These are phyloP conservation scores for Thalassia testudinum DNA, from an alignment of 116 monocot genomes.

Conservation along the genomic window DNA sequence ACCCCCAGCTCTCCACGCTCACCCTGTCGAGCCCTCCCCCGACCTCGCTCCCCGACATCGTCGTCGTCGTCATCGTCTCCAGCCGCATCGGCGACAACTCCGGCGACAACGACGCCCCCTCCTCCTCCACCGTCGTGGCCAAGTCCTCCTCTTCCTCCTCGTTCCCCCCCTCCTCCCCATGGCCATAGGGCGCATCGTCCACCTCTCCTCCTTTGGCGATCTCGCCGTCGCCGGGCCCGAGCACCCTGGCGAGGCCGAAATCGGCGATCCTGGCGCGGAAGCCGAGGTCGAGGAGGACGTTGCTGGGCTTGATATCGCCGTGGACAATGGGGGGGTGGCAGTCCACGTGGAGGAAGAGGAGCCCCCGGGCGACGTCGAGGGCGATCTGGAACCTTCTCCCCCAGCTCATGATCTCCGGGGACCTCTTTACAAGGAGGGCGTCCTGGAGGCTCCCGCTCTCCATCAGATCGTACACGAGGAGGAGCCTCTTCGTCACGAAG, in stretches of 20 bases:
- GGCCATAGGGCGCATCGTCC: background rate
- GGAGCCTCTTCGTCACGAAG: constrained; percentile 12
- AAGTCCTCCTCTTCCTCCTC: constrained; percentile 3
- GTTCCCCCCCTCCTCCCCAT: background rate
- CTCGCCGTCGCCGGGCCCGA: constrained; percentile 4
- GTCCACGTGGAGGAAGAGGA: constrained; percentile 54
- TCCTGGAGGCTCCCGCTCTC: constrained; percentile 87
- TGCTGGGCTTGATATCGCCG: constrained; percentile 93
- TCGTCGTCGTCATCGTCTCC: constrained; percentile 25
- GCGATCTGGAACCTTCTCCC: constrained; percentile 37
- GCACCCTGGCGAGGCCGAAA: constrained; percentile 64
- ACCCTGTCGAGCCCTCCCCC: constrained; percentile 37
- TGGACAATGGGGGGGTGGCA: constrained; percentile 85
- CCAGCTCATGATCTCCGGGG: constrained; percentile 68
- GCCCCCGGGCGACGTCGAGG: constrained; percentile 59
- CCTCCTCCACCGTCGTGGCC: constrained; percentile 7
- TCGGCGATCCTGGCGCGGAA: constrained; percentile 59
- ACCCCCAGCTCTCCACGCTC: constrained; percentile 39
- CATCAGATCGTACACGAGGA: constrained; percentile 94
- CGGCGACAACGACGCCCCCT: constrained; percentile 8
- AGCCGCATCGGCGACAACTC: constrained; percentile 7
- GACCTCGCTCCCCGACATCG: constrained; percentile 40
- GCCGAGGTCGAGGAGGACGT: constrained; percentile 65
- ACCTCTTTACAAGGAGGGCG: constrained; percentile 57
- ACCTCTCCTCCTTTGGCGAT: background rate